Conservation (phyloP, 208 protist genomes). For the Leishmania arabica region DNA sequence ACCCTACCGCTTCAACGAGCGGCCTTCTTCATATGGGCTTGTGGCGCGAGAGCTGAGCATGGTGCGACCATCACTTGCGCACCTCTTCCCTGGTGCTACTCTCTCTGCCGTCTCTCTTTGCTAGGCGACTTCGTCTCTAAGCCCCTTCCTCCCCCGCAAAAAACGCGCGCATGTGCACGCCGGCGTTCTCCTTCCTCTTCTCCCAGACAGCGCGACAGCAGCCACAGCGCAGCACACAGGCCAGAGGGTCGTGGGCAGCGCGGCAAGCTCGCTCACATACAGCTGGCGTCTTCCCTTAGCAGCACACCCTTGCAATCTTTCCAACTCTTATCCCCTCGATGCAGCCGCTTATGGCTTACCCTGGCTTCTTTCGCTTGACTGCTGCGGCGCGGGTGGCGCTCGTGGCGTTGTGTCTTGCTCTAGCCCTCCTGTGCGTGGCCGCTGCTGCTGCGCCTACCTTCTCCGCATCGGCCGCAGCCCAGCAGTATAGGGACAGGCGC, state of each 20-base stretch:
- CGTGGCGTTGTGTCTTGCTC: neutral
- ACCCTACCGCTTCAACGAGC: neutral
- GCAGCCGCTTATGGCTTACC: neutral
- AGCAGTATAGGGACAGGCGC: conserved; percentile 13
- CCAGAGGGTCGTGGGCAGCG: neutral
- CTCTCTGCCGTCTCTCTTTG: neutral
- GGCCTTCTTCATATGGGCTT: neutral
- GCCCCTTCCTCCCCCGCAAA: neutral
- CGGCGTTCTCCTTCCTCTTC: neutral
- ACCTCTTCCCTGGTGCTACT: neutral
- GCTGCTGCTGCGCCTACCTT: neutral
- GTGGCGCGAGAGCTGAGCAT: neutral
- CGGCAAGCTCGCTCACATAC: neutral
- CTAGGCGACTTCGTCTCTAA: neutral
- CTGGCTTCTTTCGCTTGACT: neutral
- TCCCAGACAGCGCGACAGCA: neutral
- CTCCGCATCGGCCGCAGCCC: neutral
- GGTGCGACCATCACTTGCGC: neutral
- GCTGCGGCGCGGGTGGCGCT: neutral
- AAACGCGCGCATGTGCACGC: neutral
- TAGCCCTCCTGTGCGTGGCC: neutral
- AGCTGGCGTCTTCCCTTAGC: neutral
- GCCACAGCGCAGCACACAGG: neutral
- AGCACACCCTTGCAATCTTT: neutral
- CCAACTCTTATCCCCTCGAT: neutral